phyloP scores from a whole-genome alignment of 2,329 filamentous ascomycete genomes.

The Beauveria australis region DNA sequence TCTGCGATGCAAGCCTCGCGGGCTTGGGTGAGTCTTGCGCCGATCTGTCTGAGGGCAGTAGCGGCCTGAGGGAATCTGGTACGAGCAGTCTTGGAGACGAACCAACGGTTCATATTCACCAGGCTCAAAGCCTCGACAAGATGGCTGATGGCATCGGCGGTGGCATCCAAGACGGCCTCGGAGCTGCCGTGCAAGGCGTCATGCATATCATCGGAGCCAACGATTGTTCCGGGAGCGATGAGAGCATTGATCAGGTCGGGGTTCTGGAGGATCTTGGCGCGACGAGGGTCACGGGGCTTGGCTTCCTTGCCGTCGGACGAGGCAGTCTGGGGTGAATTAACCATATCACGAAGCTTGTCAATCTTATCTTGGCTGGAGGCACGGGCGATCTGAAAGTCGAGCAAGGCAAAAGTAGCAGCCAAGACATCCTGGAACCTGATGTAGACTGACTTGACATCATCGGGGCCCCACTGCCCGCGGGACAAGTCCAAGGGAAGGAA shows the following conservation, averaged over 20 bases:
- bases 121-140: slow-evolving; percentile 18
- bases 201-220: slow-evolving; percentile 24
- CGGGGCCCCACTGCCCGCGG: slow-evolving; percentile 34
- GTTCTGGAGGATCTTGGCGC: slow-evolving; percentile 23
- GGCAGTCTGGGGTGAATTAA: background rate
- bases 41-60: slow-evolving; percentile 14
- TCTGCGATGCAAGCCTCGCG: slow-evolving; percentile 20
- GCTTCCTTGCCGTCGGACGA: slow-evolving; percentile 9
- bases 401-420: slow-evolving; percentile 25
- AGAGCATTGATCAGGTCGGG: slow-evolving; percentile 28
- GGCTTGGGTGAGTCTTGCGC: slow-evolving; percentile 20
- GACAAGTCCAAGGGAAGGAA: slow-evolving; percentile 41
- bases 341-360: background rate
- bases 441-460: slow-evolving; percentile 32
- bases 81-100: slow-evolving; percentile 16
- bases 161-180: slow-evolving; percentile 18
- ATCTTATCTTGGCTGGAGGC: slow-evolving; percentile 17
- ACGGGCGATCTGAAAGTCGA: slow-evolving; percentile 35
- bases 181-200: slow-evolving; percentile 24
- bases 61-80: slow-evolving; percentile 17
- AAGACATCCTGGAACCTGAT: slow-evolving; percentile 28
- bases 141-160: slow-evolving; percentile 4
- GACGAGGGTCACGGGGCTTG: slow-evolving; percentile 14
- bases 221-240: slow-evolving; percentile 27
- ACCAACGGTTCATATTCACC: slow-evolving; percentile 25